These are phyloP conservation scores for Friedmanniomyces endolithicus DNA, from an alignment of 495 filamentous ascomycete genomes.

Conservation along the genomic window DNA sequence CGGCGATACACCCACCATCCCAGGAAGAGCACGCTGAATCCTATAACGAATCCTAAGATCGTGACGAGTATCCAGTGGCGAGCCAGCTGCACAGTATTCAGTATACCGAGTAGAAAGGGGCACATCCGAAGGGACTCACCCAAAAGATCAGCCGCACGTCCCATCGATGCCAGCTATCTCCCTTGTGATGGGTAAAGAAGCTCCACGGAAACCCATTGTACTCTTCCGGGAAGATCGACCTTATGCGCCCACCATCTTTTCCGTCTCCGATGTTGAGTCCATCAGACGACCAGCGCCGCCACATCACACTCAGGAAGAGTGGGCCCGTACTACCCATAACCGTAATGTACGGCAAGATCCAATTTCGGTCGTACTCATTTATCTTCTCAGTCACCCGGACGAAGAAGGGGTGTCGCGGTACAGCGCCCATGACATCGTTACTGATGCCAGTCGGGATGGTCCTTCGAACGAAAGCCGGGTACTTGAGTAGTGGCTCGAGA, in stretches of 20 bases:
- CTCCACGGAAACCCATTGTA: conserved; percentile 61
- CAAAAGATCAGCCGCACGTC: conserved; percentile 71
- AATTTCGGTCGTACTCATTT: conserved; percentile 58
- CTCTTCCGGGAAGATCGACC: conserved; percentile 50
- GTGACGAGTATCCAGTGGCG: conserved; percentile 65
- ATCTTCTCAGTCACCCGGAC: conserved; percentile 56
- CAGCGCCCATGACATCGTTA: conserved; percentile 77
- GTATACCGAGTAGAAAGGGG: not conserved
- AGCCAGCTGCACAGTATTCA: conserved; percentile 41
- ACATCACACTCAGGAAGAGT: conserved; percentile 71
- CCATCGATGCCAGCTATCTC: conserved; percentile 64
- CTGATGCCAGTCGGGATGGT: conserved; percentile 74
- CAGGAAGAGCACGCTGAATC: conserved; percentile 42
- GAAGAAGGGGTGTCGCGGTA: conserved; percentile 77
- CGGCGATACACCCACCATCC: conserved; percentile 39
- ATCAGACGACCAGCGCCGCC: conserved; percentile 35
- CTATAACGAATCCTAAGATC: conserved; percentile 47
- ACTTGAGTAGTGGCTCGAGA: conserved; percentile 67
- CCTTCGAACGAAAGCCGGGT: conserved; percentile 70
- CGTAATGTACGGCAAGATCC: conserved; percentile 73
- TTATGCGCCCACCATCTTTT: conserved; percentile 24
- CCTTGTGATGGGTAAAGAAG: conserved; percentile 64
- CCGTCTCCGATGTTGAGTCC: conserved; percentile 15
- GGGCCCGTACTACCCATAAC: conserved; percentile 83
- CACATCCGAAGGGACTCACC: conserved; percentile 31